Evolutionary conservation across 139 green algal species (phyloP).

Genomic region (Tetratostichococcus sp.): DNA sequence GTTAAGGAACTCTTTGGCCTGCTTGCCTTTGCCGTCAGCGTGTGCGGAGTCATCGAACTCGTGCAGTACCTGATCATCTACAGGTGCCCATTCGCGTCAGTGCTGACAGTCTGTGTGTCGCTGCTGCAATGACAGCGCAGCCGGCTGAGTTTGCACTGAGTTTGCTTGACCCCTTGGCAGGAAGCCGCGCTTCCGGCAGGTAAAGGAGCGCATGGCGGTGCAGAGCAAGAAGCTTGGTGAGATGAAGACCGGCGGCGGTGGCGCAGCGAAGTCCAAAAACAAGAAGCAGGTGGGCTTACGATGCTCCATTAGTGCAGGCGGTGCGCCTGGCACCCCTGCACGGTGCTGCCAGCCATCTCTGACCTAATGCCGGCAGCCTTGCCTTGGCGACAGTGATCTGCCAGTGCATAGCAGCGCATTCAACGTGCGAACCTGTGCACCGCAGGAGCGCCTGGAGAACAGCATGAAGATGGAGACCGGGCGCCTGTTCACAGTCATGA

Average conservation of each 20-base stretch:
- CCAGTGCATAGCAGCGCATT: too few species aligned
- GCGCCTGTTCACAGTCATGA: not conserved
- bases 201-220: not conserved
- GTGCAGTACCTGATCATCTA: not conserved
- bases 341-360: too few species aligned
- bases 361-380: too few species aligned
- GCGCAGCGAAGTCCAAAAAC: not conserved
- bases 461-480: not conserved
- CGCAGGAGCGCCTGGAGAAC: not conserved
- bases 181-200: not conserved
- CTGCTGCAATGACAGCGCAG: too few species aligned
- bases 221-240: not conserved
- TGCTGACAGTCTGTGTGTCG: too few species aligned
- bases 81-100: not conserved
- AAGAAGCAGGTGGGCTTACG: slow-evolving; percentile 1
- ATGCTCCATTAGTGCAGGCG: too few species aligned
- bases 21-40: not conserved
- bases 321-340: too few species aligned
- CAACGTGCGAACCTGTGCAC: too few species aligned
- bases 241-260: not conserved
- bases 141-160: too few species aligned
- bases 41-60: not conserved
- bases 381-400: too few species aligned
- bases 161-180: too few species aligned
- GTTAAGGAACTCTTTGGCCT: not conserved